phyloP scores from a whole-genome alignment of 176 grass and related monocot genomes.

The barley (Hordeum vulgare) region DNA sequence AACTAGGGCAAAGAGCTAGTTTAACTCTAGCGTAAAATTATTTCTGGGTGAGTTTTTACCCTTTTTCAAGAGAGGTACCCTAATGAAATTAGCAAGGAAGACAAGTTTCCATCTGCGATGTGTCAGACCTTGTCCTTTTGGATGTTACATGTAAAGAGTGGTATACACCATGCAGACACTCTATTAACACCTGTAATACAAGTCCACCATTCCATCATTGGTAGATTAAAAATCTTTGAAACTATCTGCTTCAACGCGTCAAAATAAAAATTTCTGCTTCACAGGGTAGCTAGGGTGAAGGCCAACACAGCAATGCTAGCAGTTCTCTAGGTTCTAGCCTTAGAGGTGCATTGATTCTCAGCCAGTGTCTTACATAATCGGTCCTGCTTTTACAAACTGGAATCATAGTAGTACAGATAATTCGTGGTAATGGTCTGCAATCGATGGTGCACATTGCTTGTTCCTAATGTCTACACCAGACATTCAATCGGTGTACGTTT shows the following conservation, averaged over 20 bases:
- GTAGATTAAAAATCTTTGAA: background rate
- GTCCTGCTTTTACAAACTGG: background rate
- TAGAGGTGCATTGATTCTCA: constrained; percentile 3
- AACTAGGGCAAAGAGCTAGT: too few species aligned
- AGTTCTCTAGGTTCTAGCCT: background rate
- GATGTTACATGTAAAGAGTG: background rate
- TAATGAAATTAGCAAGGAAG: background rate
- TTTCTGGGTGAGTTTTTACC: background rate
- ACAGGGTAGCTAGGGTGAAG: background rate
- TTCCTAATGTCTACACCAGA: background rate
- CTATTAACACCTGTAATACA: background rate
- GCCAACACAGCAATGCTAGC: background rate
- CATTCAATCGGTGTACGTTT: background rate
- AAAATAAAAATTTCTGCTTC: background rate
- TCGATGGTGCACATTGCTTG: constrained; percentile 15
- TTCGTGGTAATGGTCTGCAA: background rate
- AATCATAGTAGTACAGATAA: constrained; percentile 21
- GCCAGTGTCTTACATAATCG: background rate
- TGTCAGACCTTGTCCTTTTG: background rate
- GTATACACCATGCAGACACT: background rate
- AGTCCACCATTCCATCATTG: background rate
- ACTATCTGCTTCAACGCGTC: background rate
- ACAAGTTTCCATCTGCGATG: background rate
- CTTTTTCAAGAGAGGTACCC: background rate
- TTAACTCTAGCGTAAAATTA: too few species aligned